Evolutionary conservation across 345 rosid species (phyloP), one percentile per base, ranked within the genome.

Genomic region (Eucalyptus grandis): DNA sequence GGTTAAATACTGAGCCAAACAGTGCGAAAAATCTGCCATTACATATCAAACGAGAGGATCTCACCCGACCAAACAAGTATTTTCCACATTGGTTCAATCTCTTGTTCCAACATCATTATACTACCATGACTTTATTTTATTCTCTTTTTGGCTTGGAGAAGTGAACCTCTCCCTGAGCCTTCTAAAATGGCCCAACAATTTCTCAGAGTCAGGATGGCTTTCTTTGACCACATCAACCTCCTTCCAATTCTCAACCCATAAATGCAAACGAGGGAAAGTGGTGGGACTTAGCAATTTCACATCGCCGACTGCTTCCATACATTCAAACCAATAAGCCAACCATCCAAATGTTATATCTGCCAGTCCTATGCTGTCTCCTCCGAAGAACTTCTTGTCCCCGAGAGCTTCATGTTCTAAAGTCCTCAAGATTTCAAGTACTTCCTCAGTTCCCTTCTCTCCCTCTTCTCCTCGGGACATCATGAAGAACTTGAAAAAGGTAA

Each of bases 331-430:
- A n/a, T 88, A 60, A 40, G 91, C 65, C 19, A 90, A 7, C 86
- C 22, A 34, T 17, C 92, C 91, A 43, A 46, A 56, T 19, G 88
- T 27, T 7, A 92, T 89, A 83, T 90, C 92, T 10, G 88, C 89
- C 10, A 90, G 9, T 14, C 81, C 43, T 69, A 69, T 31, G 43
- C 5, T 69, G 43, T 69, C 43, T 69, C 81, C 81, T 16, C 43
- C 90, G 34, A 90, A 90, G 51, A 89, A 92, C 27, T 92, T 92
- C 54, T 90, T 89, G 4, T 86, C 90, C 11, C 86, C 91, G 19
- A 92, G 89, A 16, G 65, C 87, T 21, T 89, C 50, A 24, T 88
- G 90, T 80, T 89, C 93, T 67, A 89, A 5, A 6, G 86, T 50
- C 80, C 85, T 89, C 60, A 92, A 89, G 49, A 88, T 16, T 62